Base-by-base conservation (phyloP, 192 early-diverging fungal genomes). In the Coemansia sp. region DNA sequence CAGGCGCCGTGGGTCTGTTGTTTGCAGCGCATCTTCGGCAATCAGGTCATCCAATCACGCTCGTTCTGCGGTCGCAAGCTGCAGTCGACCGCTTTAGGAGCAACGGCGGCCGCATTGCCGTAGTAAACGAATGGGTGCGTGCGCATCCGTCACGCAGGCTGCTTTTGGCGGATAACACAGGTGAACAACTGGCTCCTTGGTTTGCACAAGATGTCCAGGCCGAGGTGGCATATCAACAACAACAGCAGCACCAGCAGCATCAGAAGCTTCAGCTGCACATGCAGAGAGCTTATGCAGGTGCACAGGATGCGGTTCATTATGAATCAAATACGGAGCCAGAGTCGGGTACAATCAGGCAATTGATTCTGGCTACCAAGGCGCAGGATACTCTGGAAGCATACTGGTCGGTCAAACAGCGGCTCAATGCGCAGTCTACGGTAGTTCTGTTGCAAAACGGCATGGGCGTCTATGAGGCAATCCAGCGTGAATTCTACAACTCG, bases 391-490 rank as follows among this genome's bases (percentile, higher is more conserved):
- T 74, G 9, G 61, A 62, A 9, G 83, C 85, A 9, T 68, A 81
- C 11, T 38, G 55, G 27, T 55, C 63, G 20, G 72, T 86, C 46
- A 60, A 58, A 24, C 53, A 59, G 23, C 79, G 85, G 1, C 57
- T 88, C 8, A 43, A 55, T 22, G 50, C 65, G 11, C 66, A 63
- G 46, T 69, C 80, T 0, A 82, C 77, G 0, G 78, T 88, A 4
- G 64, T 85, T 3, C 46, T 88, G 38, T 52, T 88, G 53, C 83
- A 84, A 36, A 88, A 88, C 35, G 86, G 85, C 7, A 80, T 85
- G 77, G 81, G 82, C 15, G 54, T 80, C 20, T 67, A 73, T 40
- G 78, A 83, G 37, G 77, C 80, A 19, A 64, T 87, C 25, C 60
- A 57, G 46, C 38, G 47, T 18, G 41, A 54, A 46, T 49, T 60